Evolutionary conservation across 202 grass and related monocot species (phyloP), one percentile per base, ranked within the genome.

Genomic region (Tripidium arundinaceum): DNA sequence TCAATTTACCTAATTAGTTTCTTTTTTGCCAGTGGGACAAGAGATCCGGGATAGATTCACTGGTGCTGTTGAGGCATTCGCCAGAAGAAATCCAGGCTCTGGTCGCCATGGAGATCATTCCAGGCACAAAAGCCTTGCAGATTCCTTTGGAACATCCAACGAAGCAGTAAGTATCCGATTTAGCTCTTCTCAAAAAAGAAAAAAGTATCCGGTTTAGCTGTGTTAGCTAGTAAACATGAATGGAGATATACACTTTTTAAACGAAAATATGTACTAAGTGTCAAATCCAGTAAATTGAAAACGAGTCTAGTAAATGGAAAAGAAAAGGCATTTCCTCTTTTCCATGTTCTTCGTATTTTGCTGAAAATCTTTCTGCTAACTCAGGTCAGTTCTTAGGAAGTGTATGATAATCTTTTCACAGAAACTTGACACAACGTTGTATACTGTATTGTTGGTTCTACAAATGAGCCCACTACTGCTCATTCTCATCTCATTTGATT

Each of bases 21-120:
- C 10, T 65, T n/a, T 76, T 76, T 80, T 72, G 2, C 57, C 74
- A 97, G 94, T 87, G 65, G 94, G 94, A 54, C 94, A 97, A 88
- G 94, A 97, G 66, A 94, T 97, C 72, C 86, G 83, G 65, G 91
- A 94, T 72, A 89, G 91, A 65, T 97, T 97, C 70, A 90, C 94
- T 27, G 94, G 91, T 81, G 94, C 91, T 24, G 94, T 97, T 47
- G 94, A 97, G 78, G 83, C 94, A 75, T 97, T 97, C 77, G 85
- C 91, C 41, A 93, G 94, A 85, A 97, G 92, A 90, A 80, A 90
- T 70, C 77, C 81, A n/a, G 75, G 83, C 77, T 85, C 89, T 22
- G 83, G 87, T 42, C 85, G 81, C 27, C 89, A 85, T 28, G 83
- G 80, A 62, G 94, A 94, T 19, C 76, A 89, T 81, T 70, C 77